These are phyloP conservation scores for Lachnellula occidentalis DNA, from an alignment of 2,329 filamentous ascomycete species.

Conservation along the genomic window DNA sequence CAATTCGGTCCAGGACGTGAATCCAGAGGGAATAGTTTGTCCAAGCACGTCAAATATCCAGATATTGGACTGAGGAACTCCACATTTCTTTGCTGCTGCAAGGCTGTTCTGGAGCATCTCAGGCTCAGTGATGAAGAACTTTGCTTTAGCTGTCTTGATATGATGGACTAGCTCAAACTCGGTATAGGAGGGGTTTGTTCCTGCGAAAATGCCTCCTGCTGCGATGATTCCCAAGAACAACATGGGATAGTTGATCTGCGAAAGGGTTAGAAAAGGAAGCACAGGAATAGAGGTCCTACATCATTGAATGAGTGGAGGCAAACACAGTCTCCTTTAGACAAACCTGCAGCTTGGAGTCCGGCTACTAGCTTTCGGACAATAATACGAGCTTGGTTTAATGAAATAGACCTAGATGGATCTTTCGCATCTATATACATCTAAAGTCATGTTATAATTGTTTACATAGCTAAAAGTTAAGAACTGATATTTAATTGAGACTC, in stretches of 20 bases:
- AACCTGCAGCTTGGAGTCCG: constrained; percentile 23
- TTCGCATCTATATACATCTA: constrained; percentile 27
- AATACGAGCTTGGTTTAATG: constrained; percentile 21
- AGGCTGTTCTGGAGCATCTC: constrained; percentile 19
- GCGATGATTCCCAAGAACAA: constrained; percentile 23
- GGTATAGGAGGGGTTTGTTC: constrained; percentile 27
- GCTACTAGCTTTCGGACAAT: constrained; percentile 25
- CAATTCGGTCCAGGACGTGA: constrained; percentile 18
- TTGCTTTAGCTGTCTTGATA: constrained; percentile 21
- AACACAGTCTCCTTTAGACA: constrained; percentile 27
- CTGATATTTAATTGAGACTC: neutral
- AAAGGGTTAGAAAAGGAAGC: neutral
- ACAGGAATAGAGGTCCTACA: constrained; percentile 11
- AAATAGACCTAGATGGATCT: constrained; percentile 21
- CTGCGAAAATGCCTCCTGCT: constrained; percentile 25
- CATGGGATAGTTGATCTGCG: constrained; percentile 13
- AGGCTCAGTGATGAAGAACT: constrained; percentile 25
- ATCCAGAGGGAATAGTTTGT: constrained; percentile 18
- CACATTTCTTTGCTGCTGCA: constrained; percentile 24
- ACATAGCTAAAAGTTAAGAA: neutral
- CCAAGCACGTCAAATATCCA: constrained; percentile 25
- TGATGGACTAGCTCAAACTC: constrained; percentile 27
- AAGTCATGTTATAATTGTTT: neutral
- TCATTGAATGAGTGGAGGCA: constrained; percentile 29
- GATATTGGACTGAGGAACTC: constrained; percentile 21